Evolutionary conservation across 495 filamentous ascomycete genomes (phyloP).

Genomic region (Talaromyces ruber): DNA sequence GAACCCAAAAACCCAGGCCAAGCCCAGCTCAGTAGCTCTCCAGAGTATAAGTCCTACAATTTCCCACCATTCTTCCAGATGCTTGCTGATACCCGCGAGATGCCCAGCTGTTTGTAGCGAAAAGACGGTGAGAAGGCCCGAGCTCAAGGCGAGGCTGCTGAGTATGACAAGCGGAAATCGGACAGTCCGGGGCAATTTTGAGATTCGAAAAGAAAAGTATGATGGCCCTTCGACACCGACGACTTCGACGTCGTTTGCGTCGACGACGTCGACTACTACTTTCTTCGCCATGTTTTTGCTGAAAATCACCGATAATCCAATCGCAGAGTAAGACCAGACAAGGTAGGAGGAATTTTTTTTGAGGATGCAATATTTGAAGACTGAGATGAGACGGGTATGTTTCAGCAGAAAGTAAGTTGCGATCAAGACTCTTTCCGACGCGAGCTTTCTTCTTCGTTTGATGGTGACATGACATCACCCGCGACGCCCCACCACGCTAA

Average conservation of each 20-base stretch:
- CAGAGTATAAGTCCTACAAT: conserved; percentile 53
- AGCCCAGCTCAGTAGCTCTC: conserved; percentile 58
- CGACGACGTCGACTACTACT: not conserved
- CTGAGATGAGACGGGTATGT: not conserved
- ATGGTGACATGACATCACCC: conserved; percentile 7
- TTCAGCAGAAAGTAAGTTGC: not conserved
- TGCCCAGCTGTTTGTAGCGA: conserved; percentile 44
- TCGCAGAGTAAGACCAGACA: not conserved
- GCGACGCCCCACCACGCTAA: conserved; percentile 1
- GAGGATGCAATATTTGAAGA: not conserved
- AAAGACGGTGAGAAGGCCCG: conserved; percentile 46
- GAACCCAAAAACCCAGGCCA: conserved; percentile 62
- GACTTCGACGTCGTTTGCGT: not conserved
- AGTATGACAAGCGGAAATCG: conserved; percentile 57
- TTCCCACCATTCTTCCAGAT: conserved; percentile 50
- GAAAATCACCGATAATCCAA: not conserved
- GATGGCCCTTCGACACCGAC: not conserved
- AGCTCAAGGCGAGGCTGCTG: conserved; percentile 52
- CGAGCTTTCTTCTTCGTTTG: not conserved
- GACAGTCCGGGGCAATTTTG: conserved; percentile 31
- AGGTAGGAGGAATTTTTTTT: not conserved
- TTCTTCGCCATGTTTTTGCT: conserved; percentile 1
- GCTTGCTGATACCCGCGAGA: conserved; percentile 52
- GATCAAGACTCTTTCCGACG: not conserved
- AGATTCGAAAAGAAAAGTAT: not conserved